Percentiles rank a stretch among this genome's conserved stretches.
phyloP scores from a whole-genome alignment of 2,329 filamentous ascomycete genomes.

The Pseudocercospora fuligena region DNA sequence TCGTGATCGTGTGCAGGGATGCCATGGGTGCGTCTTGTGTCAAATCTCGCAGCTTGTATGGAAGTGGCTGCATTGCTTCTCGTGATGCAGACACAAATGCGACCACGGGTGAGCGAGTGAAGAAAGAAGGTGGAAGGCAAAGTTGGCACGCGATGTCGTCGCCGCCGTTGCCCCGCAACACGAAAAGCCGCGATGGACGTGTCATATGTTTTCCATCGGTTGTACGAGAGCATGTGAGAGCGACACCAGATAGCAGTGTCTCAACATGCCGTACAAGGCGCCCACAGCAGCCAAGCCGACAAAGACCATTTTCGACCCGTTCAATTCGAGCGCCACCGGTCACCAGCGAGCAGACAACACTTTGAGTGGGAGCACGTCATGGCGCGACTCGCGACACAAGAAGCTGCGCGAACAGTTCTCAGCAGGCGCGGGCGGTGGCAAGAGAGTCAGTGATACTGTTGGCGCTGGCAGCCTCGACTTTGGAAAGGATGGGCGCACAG shows the following conservation, averaged over 20 bases:
- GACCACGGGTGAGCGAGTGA: neutral
- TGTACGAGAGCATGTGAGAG: constrained; percentile 2
- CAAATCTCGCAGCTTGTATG: neutral
- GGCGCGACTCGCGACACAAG: constrained; percentile 70
- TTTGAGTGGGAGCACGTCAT: constrained; percentile 66
- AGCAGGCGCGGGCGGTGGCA: constrained; percentile 59
- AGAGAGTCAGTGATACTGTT: constrained; percentile 66
- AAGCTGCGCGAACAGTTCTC: constrained; percentile 75
- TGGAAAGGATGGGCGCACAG: constrained; percentile 54
- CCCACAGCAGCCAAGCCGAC: constrained; percentile 35
- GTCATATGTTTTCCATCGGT: constrained; percentile 7
- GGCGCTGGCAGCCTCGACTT: constrained; percentile 66
- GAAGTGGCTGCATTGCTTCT: constrained; percentile 8
- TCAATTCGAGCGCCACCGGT: constrained; percentile 89
- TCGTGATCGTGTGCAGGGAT: neutral
- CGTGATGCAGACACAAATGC: neutral
- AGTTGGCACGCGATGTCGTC: neutral
- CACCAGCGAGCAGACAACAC: constrained; percentile 77
- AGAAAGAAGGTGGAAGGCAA: neutral
- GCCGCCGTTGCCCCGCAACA: constrained; percentile 2
- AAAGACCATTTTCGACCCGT: constrained; percentile 59
- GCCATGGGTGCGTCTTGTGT: neutral
- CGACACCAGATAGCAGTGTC: neutral
- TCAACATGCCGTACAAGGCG: constrained; percentile 31
- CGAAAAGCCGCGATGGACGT: constrained; percentile 5